phyloP scores from a whole-genome alignment of 2,329 filamentous ascomycete species.

The Pleochaeta shiraiana region DNA sequence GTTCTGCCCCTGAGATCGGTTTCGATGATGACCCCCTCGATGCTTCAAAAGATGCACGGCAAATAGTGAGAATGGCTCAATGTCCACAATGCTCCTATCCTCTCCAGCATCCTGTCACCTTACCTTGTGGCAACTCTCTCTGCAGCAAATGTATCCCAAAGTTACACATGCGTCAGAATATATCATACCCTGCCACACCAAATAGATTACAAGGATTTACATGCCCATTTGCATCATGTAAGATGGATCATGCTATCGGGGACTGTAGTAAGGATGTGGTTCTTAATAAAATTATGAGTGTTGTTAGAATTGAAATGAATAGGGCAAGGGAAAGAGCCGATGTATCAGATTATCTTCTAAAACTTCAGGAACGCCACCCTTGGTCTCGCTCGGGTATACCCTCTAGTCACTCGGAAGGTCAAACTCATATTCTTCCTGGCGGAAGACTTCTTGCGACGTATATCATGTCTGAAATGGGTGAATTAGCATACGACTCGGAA shows the following conservation, averaged over 20 bases:
- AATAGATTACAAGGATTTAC: slow-evolving; percentile 45
- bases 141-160: slow-evolving; percentile 56
- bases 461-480: slow-evolving; percentile 37
- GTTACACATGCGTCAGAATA: slow-evolving; percentile 39
- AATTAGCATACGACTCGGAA: slow-evolving; percentile 33
- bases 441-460: slow-evolving; percentile 45
- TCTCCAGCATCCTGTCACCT: slow-evolving; percentile 43
- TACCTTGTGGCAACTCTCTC: slow-evolving; percentile 63
- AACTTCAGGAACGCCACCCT: slow-evolving; percentile 20
- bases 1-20: not conserved
- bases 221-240: slow-evolving; percentile 50
- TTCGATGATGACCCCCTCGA: slow-evolving; percentile 19
- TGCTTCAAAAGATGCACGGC: slow-evolving; percentile 32
- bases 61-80: slow-evolving; percentile 52
- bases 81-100: slow-evolving; percentile 53
- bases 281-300: slow-evolving; percentile 45
- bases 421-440: slow-evolving; percentile 24
- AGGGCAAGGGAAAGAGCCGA: slow-evolving; percentile 19
- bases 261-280: slow-evolving; percentile 64
- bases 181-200: slow-evolving; percentile 53
- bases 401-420: not conserved
- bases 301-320: slow-evolving; percentile 32
- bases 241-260: slow-evolving; percentile 47
- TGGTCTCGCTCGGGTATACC: not conserved
- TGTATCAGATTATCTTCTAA: slow-evolving; percentile 21